These are phyloP conservation scores for Mycena floridula DNA, from an alignment of 768 basidiomycete species.

Conservation along the genomic window DNA sequence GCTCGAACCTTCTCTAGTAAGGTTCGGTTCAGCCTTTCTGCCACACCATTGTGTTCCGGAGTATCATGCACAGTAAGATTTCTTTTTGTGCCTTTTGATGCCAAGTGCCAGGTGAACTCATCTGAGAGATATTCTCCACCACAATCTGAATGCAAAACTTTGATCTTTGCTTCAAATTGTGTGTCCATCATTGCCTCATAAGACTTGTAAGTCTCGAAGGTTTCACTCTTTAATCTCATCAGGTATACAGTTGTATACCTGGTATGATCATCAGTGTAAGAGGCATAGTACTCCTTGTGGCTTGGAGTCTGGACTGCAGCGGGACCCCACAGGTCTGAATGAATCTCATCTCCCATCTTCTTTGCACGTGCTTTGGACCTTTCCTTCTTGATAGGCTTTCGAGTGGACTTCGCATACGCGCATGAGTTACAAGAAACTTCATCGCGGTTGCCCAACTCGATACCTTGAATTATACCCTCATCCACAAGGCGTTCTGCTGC, in stretches of 20 bases:
- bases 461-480: slow-evolving; percentile 16
- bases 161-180: slow-evolving; percentile 12
- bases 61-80: slow-evolving; percentile 15
- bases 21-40: slow-evolving; percentile 17
- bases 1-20: slow-evolving; percentile 14
- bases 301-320: background rate
- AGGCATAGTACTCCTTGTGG: background rate
- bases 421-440: slow-evolving; percentile 18
- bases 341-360: background rate
- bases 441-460: slow-evolving; percentile 4
- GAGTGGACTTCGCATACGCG: slow-evolving; percentile 14
- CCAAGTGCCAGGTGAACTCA: slow-evolving; percentile 12
- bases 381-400: slow-evolving; percentile 10
- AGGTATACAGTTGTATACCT: background rate
- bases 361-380: slow-evolving; percentile 5
- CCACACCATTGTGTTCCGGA: slow-evolving; percentile 13
- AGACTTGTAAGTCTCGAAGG: background rate
- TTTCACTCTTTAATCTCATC: background rate
- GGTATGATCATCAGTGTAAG: background rate
- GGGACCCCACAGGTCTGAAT: background rate
- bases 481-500: slow-evolving; percentile 14
- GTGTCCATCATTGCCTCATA: slow-evolving; percentile 6
- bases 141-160: slow-evolving; percentile 18
- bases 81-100: slow-evolving; percentile 17
- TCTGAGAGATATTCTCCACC: slow-evolving; percentile 24